phyloP scores from a whole-genome alignment of 208 protist genomes.

The Endotrypanum monterogeii region DNA sequence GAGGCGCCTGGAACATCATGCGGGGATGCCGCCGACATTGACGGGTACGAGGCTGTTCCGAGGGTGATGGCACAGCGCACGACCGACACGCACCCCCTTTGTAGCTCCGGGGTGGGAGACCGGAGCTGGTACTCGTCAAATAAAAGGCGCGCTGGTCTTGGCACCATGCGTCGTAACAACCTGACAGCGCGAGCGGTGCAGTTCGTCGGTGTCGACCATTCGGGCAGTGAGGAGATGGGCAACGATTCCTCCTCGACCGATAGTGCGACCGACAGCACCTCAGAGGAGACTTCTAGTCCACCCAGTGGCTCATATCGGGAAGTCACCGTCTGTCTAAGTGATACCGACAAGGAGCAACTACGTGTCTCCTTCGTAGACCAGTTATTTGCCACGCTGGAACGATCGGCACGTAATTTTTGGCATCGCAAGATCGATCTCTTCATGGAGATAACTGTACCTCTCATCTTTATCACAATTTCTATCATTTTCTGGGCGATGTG shows the following conservation, averaged over 20 bases:
- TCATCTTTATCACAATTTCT: constrained; percentile 44
- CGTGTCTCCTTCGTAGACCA: background rate
- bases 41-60: background rate
- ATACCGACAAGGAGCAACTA: background rate
- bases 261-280: background rate
- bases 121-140: constrained; percentile 25
- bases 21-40: background rate
- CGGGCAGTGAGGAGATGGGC: background rate
- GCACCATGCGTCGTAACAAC: constrained; percentile 16
- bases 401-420: constrained; percentile 29
- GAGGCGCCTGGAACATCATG: too few relatives aligned
- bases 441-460: constrained; percentile 39
- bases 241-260: background rate
- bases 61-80: background rate
- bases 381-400: constrained; percentile 33
- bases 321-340: background rate
- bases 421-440: constrained; percentile 27
- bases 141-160: constrained; percentile 18
- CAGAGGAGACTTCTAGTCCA: background rate
- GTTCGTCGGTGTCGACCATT: background rate
- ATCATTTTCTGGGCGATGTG: constrained; percentile 40
- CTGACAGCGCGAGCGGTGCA: background rate
- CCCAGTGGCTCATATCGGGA: background rate
- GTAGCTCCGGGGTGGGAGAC: background rate
- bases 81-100: background rate